Evolutionary conservation across 192 early-diverging fungal species (phyloP).

Genomic region (Geranomyces variabilis): DNA sequence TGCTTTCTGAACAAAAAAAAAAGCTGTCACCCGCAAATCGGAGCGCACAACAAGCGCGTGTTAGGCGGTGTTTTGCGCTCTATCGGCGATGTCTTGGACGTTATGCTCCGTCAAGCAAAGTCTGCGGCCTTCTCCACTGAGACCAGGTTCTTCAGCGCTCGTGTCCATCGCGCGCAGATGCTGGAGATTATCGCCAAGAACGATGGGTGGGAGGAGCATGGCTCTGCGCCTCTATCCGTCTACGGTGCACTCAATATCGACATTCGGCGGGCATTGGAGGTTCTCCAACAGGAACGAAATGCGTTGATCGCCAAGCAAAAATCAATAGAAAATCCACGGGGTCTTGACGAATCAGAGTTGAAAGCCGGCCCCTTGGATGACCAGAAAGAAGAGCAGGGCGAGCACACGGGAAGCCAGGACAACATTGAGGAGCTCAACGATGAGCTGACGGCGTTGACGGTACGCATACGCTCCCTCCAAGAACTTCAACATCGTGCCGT

Average conservation of each 20-base stretch:
- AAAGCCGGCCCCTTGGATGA: not conserved
- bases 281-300: not conserved
- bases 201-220: not conserved
- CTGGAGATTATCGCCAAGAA: constrained; percentile 28
- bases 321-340: not conserved
- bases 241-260: not conserved
- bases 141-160: constrained; percentile 19
- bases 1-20: too few relatives aligned
- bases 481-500: constrained; percentile 59
- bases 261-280: not conserved
- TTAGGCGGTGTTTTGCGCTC: constrained; percentile 53
- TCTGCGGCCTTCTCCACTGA: constrained; percentile 30
- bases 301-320: not conserved
- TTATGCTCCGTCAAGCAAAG: constrained; percentile 51
- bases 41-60: constrained; percentile 44
- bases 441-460: constrained; percentile 8
- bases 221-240: constrained; percentile 3
- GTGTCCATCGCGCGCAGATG: constrained; percentile 32
- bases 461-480: constrained; percentile 10
- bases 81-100: constrained; percentile 57
- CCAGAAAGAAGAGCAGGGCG: not conserved
- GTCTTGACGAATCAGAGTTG: not conserved
- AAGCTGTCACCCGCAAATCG: constrained; percentile 64
- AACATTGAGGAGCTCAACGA: not conserved
- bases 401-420: not conserved